Base-by-base conservation (phyloP, 2,329 filamentous ascomycete genomes). In the Xylaria sp. region DNA sequence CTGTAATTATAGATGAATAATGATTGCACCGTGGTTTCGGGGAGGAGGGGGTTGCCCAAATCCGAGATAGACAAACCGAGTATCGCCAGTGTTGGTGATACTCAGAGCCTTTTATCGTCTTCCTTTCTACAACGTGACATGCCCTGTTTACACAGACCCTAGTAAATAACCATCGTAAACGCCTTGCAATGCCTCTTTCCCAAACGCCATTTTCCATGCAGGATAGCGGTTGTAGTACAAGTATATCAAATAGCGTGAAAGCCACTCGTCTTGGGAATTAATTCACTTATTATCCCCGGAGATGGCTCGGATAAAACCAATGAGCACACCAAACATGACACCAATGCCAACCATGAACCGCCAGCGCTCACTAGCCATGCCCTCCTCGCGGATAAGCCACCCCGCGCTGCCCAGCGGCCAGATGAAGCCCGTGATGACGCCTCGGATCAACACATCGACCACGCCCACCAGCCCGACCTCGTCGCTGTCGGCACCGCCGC, bases 341-440 rank as follows among this genome's bases (percentile, higher is more conserved):
- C 96, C 96, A 53, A 94, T 91, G 60, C 92, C 89, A 18, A 98
- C 93, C 74, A 95, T 95, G 75, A 97, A 88, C 78, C 94, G 91
- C 84, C 93, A 92, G 75, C 94, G 86, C 76, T 92, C 89, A 69
- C 90, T 92, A 89, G 94, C 97, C 68, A 98, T 90, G 0, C 93
- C 94, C 66, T 96, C 92, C 79, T 97, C 93, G 68, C 94, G 86
- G 72, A 95, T 87, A 59, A 97, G 83, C 93, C 94, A 98, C 61
- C 91, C 90, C 65, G 95, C 83, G 75, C 93, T 94, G 0, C 93
- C 95, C 10, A 98, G 81, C 3, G 96, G 96, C 89, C 95, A 98
- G 79, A 99, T 92, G 84, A 98, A 99, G 0, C 96, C 96, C 75
- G 96, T 92, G 68, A 97, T 83, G 79, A 96, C 93, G 4, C 94